Evolutionary conservation across 2,329 filamentous ascomycete species (phyloP), one percentile per base, ranked within the genome.

Genomic region (Nigrospora osmanthi): DNA sequence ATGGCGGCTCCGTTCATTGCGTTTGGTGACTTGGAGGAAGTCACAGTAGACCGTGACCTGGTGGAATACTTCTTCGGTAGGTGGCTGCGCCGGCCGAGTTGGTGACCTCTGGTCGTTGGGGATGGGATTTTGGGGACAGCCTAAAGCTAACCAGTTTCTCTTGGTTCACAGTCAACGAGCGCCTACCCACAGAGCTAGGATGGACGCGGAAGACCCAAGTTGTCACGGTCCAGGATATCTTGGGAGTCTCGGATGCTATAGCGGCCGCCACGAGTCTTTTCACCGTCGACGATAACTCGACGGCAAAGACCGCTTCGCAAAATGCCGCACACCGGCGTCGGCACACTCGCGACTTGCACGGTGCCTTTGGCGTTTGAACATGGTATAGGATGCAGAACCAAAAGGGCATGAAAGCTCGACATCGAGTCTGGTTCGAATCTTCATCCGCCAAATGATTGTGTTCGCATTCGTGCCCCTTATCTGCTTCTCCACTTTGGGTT

Each of bases 41-140:
- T 58, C 0, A 71, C 62, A 0, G 73, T 72, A 3, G 56, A 66
- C 7, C 58, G 64, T 43, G 52, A 51, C 0, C 45, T 67, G 9
- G 63, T 75, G 0, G 64, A 69, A 38, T 76, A 67, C 39, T 70
- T 72, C 45, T 72, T 75, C 45, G 57, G 69, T 71, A 52, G 53
- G 66, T 55, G 12, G 14, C 13, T 7, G 35, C 11, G 10, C 11
- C 10, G 11, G 11, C 11, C 11, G 11, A 34, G 10, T 10, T 34
- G 32, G 14, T 34, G 14, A 34, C 32, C 32, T 10, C 10, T 14
- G 14, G 32, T 10, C 32, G 32, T 34, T 14, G 10, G 32, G 32
- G 32, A 14, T 34, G 32, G 10, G 10, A 14, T 10, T 34, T 34
- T 14, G 32, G 14, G 14, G 32, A 34, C 14, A 34, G n/a, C n/a